A percentile compares a stretch with the other conserved stretches of the same genome.
phyloP scores from a whole-genome alignment of 768 basidiomycete species.

The Boletus rubroflammeus region DNA sequence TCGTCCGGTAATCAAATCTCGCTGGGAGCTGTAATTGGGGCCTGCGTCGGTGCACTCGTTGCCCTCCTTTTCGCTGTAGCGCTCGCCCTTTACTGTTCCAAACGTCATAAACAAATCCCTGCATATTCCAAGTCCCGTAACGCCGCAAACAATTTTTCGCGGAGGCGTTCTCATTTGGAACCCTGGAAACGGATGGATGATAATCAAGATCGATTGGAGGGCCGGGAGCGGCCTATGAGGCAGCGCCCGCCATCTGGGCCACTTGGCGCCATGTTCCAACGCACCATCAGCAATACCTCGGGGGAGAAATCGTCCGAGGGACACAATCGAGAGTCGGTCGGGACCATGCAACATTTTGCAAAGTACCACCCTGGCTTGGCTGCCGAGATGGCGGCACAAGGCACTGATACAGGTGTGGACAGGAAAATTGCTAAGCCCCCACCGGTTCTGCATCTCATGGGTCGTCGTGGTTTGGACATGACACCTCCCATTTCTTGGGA shows the following conservation, averaged over 20 bases:
- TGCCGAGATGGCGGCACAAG: constrained; percentile 45
- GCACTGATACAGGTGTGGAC: constrained; percentile 22
- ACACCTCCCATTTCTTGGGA: constrained; percentile 48
- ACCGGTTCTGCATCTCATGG: constrained; percentile 44
- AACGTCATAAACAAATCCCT: constrained; percentile 27
- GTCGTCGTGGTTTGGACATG: constrained; percentile 40
- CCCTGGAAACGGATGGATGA: constrained; percentile 60
- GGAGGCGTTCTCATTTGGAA: constrained; percentile 42
- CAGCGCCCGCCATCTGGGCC: constrained; percentile 40
- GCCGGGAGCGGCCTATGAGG: constrained; percentile 37
- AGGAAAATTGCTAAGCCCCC: constrained; percentile 16
- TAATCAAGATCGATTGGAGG: constrained; percentile 46
- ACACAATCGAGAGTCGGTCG: constrained; percentile 30
- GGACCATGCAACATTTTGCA: constrained; percentile 44
- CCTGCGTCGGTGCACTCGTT: constrained; percentile 56
- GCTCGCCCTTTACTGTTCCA: constrained; percentile 53
- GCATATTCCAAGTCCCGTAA: constrained; percentile 35
- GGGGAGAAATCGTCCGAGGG: constrained; percentile 43
- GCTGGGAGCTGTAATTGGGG: constrained; percentile 54
- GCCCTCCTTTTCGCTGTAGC: constrained; percentile 50
- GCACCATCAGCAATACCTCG: constrained; percentile 51
- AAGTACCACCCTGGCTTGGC: constrained; percentile 57
- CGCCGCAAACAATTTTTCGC: constrained; percentile 40
- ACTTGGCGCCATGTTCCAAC: constrained; percentile 61
- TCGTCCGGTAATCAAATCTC: constrained; percentile 25